These are phyloP conservation scores for Ehretia macrophylla DNA, from an alignment of 257 asterid species.

Conservation along the genomic window DNA sequence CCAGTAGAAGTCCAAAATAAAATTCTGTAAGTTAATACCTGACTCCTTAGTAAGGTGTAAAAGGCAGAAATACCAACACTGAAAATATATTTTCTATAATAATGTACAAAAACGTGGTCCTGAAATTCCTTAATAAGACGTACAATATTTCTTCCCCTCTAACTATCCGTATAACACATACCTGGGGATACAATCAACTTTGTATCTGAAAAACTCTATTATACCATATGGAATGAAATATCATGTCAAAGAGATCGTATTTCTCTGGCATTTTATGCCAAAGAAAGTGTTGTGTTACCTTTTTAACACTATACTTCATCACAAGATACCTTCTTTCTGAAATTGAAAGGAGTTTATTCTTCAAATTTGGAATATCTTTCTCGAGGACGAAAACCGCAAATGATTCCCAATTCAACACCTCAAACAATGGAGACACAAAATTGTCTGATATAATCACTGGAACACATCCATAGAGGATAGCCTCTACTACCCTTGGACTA, in stretches of 20 bases:
- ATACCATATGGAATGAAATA: slow-evolving; percentile 76
- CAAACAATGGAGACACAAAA: slow-evolving; percentile 70
- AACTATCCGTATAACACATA: no score
- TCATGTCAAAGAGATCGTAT: slow-evolving; percentile 63
- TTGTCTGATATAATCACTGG: slow-evolving; percentile 78
- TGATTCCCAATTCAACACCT: slow-evolving; percentile 67
- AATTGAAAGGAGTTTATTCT: slow-evolving; percentile 53
- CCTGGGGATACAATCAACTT: slow-evolving; percentile 5
- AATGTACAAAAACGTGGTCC: background rate
- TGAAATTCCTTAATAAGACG: background rate
- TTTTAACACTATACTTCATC: slow-evolving; percentile 61
- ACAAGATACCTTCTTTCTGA: slow-evolving; percentile 41
- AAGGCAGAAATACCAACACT: no score
- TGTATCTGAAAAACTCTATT: slow-evolving; percentile 47
- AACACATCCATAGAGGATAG: slow-evolving; percentile 65
- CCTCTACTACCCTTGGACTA: slow-evolving; percentile 74
- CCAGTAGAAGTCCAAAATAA: no score
- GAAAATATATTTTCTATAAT: background rate
- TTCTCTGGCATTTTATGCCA: slow-evolving; percentile 53
- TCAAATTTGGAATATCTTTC: slow-evolving; percentile 69
- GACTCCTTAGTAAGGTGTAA: no score
- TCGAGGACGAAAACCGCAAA: slow-evolving; percentile 61
- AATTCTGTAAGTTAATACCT: no score
- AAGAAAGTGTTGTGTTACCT: slow-evolving; percentile 61
- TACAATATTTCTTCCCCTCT: no score